These are phyloP conservation scores for Hygrophila difformis DNA, from an alignment of 257 asterid genomes.

Conservation along the genomic window DNA sequence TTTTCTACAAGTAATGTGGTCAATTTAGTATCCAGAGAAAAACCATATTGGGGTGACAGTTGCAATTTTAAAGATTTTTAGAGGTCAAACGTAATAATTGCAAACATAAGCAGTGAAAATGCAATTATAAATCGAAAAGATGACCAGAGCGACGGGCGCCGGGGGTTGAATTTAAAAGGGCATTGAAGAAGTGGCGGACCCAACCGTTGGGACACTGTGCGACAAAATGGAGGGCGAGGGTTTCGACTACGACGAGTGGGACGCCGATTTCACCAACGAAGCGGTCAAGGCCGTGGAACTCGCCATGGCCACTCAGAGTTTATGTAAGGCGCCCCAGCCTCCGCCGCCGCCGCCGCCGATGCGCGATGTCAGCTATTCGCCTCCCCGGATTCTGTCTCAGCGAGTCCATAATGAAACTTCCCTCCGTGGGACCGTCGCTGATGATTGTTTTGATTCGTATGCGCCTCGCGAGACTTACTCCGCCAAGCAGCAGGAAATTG, in stretches of 20 bases:
- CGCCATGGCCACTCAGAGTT: slow-evolving; percentile 25
- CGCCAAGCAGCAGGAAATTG: slow-evolving; percentile 39
- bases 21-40: too few relatives aligned
- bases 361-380: slow-evolving; percentile 41
- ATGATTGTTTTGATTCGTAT: slow-evolving; percentile 15
- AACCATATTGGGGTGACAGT: too few relatives aligned
- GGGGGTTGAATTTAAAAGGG: too few relatives aligned
- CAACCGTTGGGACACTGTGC: slow-evolving; percentile 14
- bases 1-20: too few relatives aligned
- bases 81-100: too few relatives aligned
- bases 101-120: too few relatives aligned
- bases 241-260: slow-evolving; percentile 62
- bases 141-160: too few relatives aligned
- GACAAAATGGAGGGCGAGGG: slow-evolving; percentile 49
- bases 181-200: slow-evolving; percentile 15
- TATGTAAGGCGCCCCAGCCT: slow-evolving; percentile 18
- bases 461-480: slow-evolving; percentile 18
- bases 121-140: too few relatives aligned
- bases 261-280: slow-evolving; percentile 37
- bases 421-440: background rate
- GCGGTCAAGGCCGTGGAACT: slow-evolving; percentile 39
- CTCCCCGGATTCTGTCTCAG: slow-evolving; percentile 88
- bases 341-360: slow-evolving; percentile 23
- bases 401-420: slow-evolving; percentile 18
- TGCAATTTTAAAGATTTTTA: too few relatives aligned